Evolutionary conservation across 176 grass and related monocot species (phyloP), one percentile per base, ranked within the genome.

Genomic region (Oryza brachyantha): DNA sequence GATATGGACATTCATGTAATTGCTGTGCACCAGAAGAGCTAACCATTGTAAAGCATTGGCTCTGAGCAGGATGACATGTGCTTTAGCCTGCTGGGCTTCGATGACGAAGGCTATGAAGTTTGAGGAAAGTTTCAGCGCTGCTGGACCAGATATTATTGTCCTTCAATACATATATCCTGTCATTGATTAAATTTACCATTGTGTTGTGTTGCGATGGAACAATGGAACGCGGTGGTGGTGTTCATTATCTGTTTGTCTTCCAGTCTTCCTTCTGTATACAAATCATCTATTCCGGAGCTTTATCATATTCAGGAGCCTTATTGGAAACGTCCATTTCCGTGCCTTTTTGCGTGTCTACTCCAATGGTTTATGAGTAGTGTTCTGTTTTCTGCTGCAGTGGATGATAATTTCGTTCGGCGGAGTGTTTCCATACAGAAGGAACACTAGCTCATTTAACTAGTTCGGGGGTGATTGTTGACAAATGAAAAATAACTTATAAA

Each of bases 1-100:
- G 92, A 99, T 12, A 99, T 99, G 96, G 92, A 99, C 72, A 86
- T 99, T 24, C 96, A 99, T 77, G 77, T 87, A 50, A 87, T 87
- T 50, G 96, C 86, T 48, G 92, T 99, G 39, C 96, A 99, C 81
- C 90, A 95, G 68, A 99, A 95, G 78, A 99, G 90, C 84, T 95
- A 68, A 91, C 36, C 55, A 7, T 29, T 74, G n/a, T 61, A 50
- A 48, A n/a, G 35, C 17, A 70, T 41, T 63, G n/a, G 19, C 45
- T 58, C 34, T 32, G 63, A 38, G 19, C 14, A 48, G 21, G 41
- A 71, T 46, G 64, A 19, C 61, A 3, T 64, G 41, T 64, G 8
- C 57, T 48, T 48, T 10, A n/a, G 14, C 28, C 64, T 61, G 1
- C 10, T 27, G 64, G n/a, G n/a, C 45, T 10, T 37, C n/a, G 16